phyloP scores from a whole-genome alignment of 169 alveolate species.

The Theileria parva region DNA sequence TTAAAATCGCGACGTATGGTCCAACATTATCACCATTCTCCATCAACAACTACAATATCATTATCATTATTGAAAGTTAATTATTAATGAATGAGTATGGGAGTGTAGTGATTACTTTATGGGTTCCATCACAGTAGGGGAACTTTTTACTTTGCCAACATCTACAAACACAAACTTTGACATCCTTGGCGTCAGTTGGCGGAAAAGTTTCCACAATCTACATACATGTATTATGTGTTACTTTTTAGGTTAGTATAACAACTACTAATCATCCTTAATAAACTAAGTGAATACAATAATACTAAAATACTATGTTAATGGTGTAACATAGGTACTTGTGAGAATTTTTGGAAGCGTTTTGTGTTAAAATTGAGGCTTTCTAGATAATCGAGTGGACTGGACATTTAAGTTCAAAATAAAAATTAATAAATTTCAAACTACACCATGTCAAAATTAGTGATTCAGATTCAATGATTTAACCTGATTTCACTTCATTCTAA shows the following conservation, averaged over 20 bases:
- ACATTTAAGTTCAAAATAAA: slow-evolving; percentile 32
- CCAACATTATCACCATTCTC: slow-evolving; percentile 80
- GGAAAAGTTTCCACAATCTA: slow-evolving; percentile 53
- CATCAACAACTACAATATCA: slow-evolving; percentile 58
- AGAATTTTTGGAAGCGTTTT: slow-evolving; percentile 65
- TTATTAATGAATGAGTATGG: background rate
- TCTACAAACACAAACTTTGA: slow-evolving; percentile 76
- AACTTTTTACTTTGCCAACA: slow-evolving; percentile 85
- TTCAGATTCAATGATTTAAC: background rate
- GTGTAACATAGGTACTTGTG: slow-evolving; percentile 59
- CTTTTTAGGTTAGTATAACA: background rate
- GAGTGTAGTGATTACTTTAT: slow-evolving; percentile 66
- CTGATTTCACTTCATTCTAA: background rate
- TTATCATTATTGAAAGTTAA: background rate
- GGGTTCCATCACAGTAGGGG: slow-evolving; percentile 86
- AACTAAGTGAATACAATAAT: background rate
- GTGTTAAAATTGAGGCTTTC: slow-evolving; percentile 73
- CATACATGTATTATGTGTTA: background rate
- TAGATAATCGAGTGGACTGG: slow-evolving; percentile 73
- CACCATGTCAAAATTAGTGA: background rate
- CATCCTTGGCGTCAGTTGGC: slow-evolving; percentile 70
- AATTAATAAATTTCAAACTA: background rate
- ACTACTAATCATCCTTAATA: background rate
- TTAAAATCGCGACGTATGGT: slow-evolving; percentile 69
- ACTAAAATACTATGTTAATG: background rate